phyloP scores from a whole-genome alignment of 1,139 yeast species.

The Debaryomyces robertsiae region DNA sequence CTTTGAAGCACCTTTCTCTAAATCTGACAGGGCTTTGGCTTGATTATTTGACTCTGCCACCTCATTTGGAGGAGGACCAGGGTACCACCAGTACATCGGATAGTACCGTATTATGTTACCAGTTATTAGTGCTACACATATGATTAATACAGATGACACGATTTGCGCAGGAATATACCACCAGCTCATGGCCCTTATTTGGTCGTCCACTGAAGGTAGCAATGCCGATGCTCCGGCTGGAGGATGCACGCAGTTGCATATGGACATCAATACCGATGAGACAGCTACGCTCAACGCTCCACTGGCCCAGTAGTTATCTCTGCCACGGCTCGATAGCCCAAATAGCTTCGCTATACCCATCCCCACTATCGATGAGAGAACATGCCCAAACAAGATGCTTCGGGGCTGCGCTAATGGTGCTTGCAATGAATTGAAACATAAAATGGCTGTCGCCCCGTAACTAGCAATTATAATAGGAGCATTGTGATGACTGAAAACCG shows the following conservation, averaged over 20 bases:
- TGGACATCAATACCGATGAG: constrained; percentile 58
- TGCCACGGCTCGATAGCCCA: constrained; percentile 38
- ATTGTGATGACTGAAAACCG: constrained; percentile 44
- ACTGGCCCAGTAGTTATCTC: constrained; percentile 56
- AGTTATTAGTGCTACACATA: constrained; percentile 54
- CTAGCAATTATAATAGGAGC: constrained; percentile 63
- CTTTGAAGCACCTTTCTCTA: neutral
- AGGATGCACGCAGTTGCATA: constrained; percentile 65
- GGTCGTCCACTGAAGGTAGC: constrained; percentile 54
- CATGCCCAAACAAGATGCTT: constrained; percentile 58
- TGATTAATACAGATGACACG: constrained; percentile 51
- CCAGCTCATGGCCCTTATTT: constrained; percentile 60
- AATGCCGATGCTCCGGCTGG: constrained; percentile 78
- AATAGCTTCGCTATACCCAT: constrained; percentile 59
- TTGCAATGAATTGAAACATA: constrained; percentile 57
- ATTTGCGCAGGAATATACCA: constrained; percentile 65
- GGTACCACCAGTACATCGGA: constrained; percentile 69
- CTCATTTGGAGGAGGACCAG: constrained; percentile 21
- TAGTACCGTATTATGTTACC: constrained; percentile 59
- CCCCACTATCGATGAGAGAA: constrained; percentile 56
- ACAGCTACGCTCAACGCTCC: constrained; percentile 65
- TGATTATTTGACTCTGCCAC: constrained; percentile 2
- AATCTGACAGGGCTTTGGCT: too few relatives aligned
- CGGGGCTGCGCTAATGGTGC: constrained; percentile 73
- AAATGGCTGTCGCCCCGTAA: constrained; percentile 67